These are phyloP conservation scores for Plasmodium fragile DNA, from an alignment of 169 alveolate species.

Conservation along the genomic window DNA sequence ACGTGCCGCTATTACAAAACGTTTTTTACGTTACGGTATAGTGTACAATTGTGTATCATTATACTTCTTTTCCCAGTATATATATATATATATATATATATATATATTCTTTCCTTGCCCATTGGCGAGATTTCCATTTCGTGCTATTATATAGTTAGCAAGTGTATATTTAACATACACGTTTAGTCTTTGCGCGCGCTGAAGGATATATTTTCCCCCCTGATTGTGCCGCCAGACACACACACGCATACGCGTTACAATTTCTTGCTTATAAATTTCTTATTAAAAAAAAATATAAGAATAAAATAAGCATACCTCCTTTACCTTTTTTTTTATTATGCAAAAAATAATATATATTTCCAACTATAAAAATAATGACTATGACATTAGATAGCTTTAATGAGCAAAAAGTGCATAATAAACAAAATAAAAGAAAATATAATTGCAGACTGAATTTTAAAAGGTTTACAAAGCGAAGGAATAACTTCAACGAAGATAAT, in stretches of 20 bases:
- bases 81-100: background rate
- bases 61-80: background rate
- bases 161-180: background rate
- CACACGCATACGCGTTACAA: background rate
- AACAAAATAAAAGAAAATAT: constrained; percentile 53
- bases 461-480: constrained; percentile 35
- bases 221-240: background rate
- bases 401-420: constrained; percentile 31
- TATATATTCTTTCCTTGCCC: background rate
- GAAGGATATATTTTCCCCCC: background rate
- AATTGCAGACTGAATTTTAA: constrained; percentile 60
- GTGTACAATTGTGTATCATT: background rate
- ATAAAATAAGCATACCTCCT: constrained; percentile 2
- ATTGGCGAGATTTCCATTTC: background rate
- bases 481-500: constrained; percentile 49
- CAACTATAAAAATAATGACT: constrained; percentile 55
- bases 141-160: background rate
- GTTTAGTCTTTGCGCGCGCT: background rate
- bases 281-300: constrained; percentile 16
- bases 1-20: background rate
- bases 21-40: background rate
- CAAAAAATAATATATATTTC: constrained; percentile 16
- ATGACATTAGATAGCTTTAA: constrained; percentile 41
- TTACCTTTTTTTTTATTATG: constrained; percentile 1
- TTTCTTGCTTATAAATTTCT: background rate